phyloP scores from a whole-genome alignment of 2,329 filamentous ascomycete species.

The Cladophialophora immunda region DNA sequence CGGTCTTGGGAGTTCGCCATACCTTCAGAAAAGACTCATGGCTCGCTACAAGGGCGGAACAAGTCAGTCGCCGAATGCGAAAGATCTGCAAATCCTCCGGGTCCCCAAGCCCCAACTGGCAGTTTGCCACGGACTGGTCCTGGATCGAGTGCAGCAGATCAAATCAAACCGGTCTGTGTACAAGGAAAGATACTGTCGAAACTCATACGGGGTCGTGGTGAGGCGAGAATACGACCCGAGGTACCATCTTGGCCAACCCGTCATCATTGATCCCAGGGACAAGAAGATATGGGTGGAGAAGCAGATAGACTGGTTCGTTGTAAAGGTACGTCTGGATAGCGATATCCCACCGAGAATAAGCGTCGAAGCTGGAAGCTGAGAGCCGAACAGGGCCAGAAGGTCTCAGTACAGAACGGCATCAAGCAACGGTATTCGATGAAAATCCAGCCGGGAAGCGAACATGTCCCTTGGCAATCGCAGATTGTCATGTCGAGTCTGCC shows the following conservation, averaged over 20 bases:
- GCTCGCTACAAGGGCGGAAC: background rate
- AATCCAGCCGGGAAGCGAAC: background rate
- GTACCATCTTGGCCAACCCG: constrained; percentile 29
- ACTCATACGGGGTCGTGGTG: constrained; percentile 38
- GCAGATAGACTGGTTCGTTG: background rate
- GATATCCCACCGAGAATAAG: background rate
- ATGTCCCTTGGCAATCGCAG: background rate
- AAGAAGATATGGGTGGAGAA: background rate
- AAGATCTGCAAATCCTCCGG: background rate
- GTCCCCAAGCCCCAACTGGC: background rate
- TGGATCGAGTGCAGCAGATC: constrained; percentile 30
- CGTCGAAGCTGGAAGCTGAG: background rate
- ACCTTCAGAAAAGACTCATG: too few relatives aligned
- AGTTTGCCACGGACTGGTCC: too few relatives aligned
- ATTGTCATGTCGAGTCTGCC: background rate
- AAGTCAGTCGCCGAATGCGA: background rate
- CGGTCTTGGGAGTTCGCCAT: too few relatives aligned
- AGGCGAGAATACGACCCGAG: constrained; percentile 32
- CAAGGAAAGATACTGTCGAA: constrained; percentile 39
- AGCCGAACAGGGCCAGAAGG: background rate
- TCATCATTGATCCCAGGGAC: constrained; percentile 5
- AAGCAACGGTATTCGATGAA: background rate
- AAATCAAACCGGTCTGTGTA: constrained; percentile 30
- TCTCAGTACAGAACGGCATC: background rate
- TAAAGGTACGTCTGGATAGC: background rate